Conservation (phyloP, 2,329 filamentous ascomycete species). For the Pyricularia pennisetigena region DNA sequence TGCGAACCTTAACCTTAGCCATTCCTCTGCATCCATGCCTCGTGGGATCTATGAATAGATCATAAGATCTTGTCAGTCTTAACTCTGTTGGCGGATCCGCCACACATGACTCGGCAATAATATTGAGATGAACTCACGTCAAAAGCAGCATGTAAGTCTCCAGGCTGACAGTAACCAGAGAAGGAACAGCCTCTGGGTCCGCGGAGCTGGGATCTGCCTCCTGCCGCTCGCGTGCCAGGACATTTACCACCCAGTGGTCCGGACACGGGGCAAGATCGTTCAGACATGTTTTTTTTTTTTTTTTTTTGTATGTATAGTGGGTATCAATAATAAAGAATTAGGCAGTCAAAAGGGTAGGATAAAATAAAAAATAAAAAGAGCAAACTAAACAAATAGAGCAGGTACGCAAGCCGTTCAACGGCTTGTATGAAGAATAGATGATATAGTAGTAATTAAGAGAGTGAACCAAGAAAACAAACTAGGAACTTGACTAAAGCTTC, state of each 20-base stretch:
- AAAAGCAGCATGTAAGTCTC: conserved; percentile 26
- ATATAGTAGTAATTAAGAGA: background rate
- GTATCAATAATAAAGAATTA: background rate
- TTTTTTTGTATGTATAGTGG: background rate
- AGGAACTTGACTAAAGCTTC: background rate
- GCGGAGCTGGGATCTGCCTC: conserved; percentile 6
- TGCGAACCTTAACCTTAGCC: conserved; percentile 30
- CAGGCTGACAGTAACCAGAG: conserved; percentile 22
- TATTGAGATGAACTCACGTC: conserved; percentile 18
- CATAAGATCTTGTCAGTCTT: conserved; percentile 1
- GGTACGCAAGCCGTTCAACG: background rate
- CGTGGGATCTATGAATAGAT: conserved; percentile 27
- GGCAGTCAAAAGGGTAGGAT: background rate
- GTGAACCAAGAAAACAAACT: background rate
- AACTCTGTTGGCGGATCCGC: background rate
- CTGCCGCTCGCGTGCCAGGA: conserved; percentile 15
- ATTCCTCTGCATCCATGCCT: conserved; percentile 33
- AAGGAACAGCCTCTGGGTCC: conserved; percentile 25
- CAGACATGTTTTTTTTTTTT: conserved; percentile 14
- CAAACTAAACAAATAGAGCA: background rate
- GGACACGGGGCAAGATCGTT: conserved; percentile 19
- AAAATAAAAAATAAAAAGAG: too few species aligned
- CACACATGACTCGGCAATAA: conserved; percentile 5
- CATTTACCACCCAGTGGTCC: conserved; percentile 15
- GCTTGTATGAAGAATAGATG: background rate